Evolutionary conservation across 768 basidiomycete species (phyloP), one percentile per base, ranked within the genome.

Genomic region (Suillus subluteus): DNA sequence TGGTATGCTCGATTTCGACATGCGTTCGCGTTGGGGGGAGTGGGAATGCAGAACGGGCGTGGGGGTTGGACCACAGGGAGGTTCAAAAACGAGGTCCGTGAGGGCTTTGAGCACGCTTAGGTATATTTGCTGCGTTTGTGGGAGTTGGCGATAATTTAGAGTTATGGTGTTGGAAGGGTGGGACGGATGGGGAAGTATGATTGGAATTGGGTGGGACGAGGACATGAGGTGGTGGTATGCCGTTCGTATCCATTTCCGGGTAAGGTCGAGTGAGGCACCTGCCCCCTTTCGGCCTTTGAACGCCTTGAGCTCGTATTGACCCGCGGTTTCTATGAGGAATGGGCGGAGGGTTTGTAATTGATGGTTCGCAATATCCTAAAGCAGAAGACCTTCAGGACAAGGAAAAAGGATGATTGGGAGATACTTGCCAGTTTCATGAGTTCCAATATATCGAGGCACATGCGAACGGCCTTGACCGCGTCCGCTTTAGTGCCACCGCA

Each of bases 321-420:
- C 88, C 1, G 95, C 89, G 46, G 89, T 88, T 66, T 89, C 87
- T 71, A 93, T 84, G 65, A 98, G 86, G 81, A 90, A 94, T n/a
- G 95, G 94, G 61, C 95, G 90, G n/a, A 96, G 84, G 40, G 92
- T 90, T 74, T 95, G 91, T 40, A 98, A 86, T 79, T 97, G 96
- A 79, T 97, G 96, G 76, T 98, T 98, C 35, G 96, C 96, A 68
- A 98, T 96, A 77, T 98, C 96, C 95, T 97, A 73, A 50, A 73
- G 35, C 37, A 68, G 59, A 61, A 18, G 68, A 68, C 67, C 15
- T 52, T 52, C 15, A 75, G 70, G 62, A 70, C 68, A 67, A 43
- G 65, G 58, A 48, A 67, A 13, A 69, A 65, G 59, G 56, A 65
- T 23, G 26, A 44, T 69, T 64, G 58, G 55, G 74, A 64, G 41